Percentiles rank a stretch among this genome's conserved stretches.
phyloP scores from a whole-genome alignment of 1,284 basidiomycete genomes.

The Tilletia walkeri region DNA sequence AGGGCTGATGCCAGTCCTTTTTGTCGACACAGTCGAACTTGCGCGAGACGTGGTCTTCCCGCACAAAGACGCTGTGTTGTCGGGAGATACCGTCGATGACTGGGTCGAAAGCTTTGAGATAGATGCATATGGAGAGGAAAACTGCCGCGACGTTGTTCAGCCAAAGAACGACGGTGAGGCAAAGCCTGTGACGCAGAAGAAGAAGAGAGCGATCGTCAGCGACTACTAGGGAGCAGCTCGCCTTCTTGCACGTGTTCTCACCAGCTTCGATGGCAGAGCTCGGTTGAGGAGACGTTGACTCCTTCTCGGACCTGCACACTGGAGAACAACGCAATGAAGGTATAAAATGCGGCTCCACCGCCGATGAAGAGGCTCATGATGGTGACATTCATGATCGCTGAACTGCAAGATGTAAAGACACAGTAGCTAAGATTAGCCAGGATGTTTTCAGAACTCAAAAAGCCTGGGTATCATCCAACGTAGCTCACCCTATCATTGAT shows the following conservation, averaged over 20 bases:
- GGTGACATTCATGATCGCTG: background rate
- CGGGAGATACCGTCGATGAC: slow-evolving; percentile 2
- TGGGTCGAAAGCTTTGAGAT: background rate
- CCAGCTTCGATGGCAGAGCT: background rate
- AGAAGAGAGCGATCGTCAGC: background rate
- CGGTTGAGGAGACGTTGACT: background rate
- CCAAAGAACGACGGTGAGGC: background rate
- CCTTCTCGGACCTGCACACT: background rate
- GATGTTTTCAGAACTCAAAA: too few relatives aligned
- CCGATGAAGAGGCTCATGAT: background rate
- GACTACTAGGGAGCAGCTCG: background rate
- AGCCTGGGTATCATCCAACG: too few relatives aligned
- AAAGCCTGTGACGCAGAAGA: background rate
- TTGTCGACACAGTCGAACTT: background rate
- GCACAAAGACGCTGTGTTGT: background rate
- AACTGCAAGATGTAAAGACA: background rate
- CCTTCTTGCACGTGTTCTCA: background rate
- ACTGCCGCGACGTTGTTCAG: background rate
- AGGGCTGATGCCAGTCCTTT: background rate
- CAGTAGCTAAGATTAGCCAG: too few relatives aligned
- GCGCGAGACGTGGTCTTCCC: background rate
- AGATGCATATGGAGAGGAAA: background rate
- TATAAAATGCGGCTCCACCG: background rate
- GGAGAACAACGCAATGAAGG: background rate
- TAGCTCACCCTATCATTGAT: background rate